A percentile compares a stretch with the other conserved stretches of the same genome.
These are phyloP conservation scores for Paramecium primaurelia DNA, from an alignment of 73 alveolate genomes.

Conservation along the genomic window DNA sequence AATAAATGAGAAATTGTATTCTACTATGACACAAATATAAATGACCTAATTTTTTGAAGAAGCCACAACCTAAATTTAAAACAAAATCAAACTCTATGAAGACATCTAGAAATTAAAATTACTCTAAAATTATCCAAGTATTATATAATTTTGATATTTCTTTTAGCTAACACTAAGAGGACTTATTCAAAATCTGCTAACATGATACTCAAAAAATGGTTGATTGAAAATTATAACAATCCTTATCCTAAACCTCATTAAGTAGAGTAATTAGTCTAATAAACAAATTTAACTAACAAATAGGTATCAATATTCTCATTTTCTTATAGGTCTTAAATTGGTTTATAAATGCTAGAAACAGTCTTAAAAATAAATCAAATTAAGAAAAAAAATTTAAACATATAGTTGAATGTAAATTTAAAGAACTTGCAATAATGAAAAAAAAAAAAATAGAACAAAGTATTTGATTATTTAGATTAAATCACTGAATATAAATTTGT, in stretches of 20 bases:
- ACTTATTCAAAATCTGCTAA: slow-evolving; percentile 29
- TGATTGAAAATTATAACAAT: slow-evolving; percentile 15
- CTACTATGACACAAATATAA: not conserved
- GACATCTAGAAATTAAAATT: slow-evolving; percentile 17
- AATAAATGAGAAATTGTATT: not conserved
- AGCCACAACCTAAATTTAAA: slow-evolving; percentile 6
- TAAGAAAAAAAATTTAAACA: not conserved
- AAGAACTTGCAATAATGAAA: not conserved
- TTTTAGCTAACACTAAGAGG: slow-evolving; percentile 7
- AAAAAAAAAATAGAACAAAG: not conserved
- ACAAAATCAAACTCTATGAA: slow-evolving; percentile 29
- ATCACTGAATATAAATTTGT: not conserved
- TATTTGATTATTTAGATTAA: not conserved
- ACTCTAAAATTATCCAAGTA: slow-evolving; percentile 9
- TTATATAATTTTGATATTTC: not conserved
- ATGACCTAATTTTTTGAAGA: slow-evolving; percentile 15
- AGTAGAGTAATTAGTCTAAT: not conserved
- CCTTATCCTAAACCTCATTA: not conserved
- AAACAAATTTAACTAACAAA: slow-evolving; percentile 14
- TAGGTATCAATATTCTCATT: not conserved
- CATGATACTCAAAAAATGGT: slow-evolving; percentile 19
- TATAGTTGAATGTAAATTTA: not conserved
- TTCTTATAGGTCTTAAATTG: not conserved
- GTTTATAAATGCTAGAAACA: slow-evolving; percentile 41
- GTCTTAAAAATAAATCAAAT: slow-evolving; percentile 16